phyloP scores from a whole-genome alignment of 257 asterid genomes.

The Solanum bukasovii region DNA sequence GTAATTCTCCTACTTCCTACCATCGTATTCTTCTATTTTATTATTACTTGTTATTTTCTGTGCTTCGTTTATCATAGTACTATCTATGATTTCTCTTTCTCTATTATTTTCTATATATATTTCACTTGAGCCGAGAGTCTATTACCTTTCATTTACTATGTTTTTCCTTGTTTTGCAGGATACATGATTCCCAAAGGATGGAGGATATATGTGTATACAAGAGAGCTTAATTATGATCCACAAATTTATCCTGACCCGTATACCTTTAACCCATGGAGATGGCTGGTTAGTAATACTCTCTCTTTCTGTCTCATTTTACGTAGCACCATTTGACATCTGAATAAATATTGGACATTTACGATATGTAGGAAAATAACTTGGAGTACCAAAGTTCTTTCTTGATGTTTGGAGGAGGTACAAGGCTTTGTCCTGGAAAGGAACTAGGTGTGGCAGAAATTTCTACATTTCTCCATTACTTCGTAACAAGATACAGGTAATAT shows the following conservation, averaged over 20 bases:
- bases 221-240: slow-evolving; percentile 79
- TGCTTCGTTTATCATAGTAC: too few species aligned
- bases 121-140: background rate
- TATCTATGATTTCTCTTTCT: background rate
- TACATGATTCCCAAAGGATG: slow-evolving; percentile 64
- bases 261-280: slow-evolving; percentile 81
- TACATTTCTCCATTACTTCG: slow-evolving; percentile 73
- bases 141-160: background rate
- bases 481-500: slow-evolving; percentile 59
- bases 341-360: background rate
- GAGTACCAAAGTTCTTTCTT: slow-evolving; percentile 57
- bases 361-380: slow-evolving; percentile 37
- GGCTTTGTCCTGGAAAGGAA: slow-evolving; percentile 84
- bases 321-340: background rate
- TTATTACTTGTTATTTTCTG: background rate
- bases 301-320: too few species aligned
- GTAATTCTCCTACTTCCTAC: background rate
- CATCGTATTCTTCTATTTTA: background rate
- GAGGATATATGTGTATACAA: slow-evolving; percentile 61
- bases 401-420: slow-evolving; percentile 69
- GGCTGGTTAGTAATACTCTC: slow-evolving; percentile 42
- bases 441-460: slow-evolving; percentile 81
- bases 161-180: slow-evolving; percentile 16
- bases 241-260: slow-evolving; percentile 50
- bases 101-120: background rate